Percentiles rank a stretch among this genome's conserved stretches.
phyloP scores from a whole-genome alignment of 202 grass and related monocot species.

The Carex sylvatica region DNA sequence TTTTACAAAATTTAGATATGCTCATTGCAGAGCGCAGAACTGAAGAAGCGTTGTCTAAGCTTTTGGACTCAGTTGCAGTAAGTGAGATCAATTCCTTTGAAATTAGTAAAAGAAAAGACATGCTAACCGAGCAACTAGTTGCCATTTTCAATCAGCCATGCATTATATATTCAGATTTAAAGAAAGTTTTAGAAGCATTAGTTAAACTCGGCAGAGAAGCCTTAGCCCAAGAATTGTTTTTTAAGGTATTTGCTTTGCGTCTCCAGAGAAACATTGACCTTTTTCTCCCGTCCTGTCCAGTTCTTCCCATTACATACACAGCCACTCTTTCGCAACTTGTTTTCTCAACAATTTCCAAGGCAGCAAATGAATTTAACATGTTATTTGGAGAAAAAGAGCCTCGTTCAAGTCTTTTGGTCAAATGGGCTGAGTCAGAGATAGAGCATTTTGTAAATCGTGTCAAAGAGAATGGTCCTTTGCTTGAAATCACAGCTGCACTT shows the following conservation, averaged over 20 bases:
- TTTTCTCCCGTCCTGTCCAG: conserved; percentile 75
- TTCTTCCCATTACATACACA: conserved; percentile 72
- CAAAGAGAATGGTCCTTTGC: conserved; percentile 67
- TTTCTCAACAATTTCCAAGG: conserved; percentile 78
- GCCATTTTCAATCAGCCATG: conserved; percentile 56
- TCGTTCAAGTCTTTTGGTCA: conserved; percentile 51
- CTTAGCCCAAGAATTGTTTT: conserved; percentile 67
- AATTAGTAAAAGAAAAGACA: conserved; percentile 61
- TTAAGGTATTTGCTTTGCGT: conserved; percentile 58
- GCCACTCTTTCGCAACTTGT: conserved; percentile 69
- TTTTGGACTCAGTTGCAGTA: conserved; percentile 39
- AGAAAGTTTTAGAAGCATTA: conserved; percentile 62
- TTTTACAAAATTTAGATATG: conserved; percentile 74
- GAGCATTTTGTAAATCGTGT: conserved; percentile 64
- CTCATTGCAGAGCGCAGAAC: conserved; percentile 78
- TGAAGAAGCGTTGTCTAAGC: conserved; percentile 58
- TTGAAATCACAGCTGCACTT: conserved; percentile 69
- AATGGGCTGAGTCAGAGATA: conserved; percentile 85
- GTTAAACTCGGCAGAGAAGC: conserved; percentile 73
- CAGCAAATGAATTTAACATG: conserved; percentile 55
- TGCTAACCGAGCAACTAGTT: conserved; percentile 76
- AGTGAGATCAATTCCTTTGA: background rate
- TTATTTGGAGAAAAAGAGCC: conserved; percentile 63
- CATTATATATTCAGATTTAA: conserved; percentile 54
- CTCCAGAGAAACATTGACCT: conserved; percentile 62